Conservation (phyloP, 176 grass and related monocot genomes). For the barley (Hordeum vulgare) region DNA sequence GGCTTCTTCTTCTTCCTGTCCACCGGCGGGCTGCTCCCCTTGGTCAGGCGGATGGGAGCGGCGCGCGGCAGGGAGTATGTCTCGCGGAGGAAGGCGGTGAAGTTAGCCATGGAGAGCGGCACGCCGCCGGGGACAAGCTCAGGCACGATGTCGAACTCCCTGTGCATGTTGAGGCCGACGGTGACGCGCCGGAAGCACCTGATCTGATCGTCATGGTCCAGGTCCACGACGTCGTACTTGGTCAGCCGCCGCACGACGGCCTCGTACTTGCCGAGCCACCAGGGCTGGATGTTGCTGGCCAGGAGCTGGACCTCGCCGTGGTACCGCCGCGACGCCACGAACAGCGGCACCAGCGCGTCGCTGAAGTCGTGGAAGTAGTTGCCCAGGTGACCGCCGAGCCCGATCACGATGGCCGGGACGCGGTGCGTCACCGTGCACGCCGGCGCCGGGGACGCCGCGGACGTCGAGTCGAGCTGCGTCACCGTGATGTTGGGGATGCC, state of each 20-base stretch:
- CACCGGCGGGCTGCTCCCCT: background rate
- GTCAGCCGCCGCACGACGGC: slow-evolving; percentile 40
- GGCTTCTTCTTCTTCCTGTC: slow-evolving; percentile 7
- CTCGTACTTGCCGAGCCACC: slow-evolving; percentile 82
- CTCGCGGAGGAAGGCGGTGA: slow-evolving; percentile 46
- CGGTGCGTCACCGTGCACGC: slow-evolving; percentile 42
- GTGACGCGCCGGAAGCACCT: slow-evolving; percentile 50
- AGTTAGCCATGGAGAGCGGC: slow-evolving; percentile 57
- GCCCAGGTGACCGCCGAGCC: slow-evolving; percentile 56
- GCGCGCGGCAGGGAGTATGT: slow-evolving; percentile 43
- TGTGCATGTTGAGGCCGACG: slow-evolving; percentile 51
- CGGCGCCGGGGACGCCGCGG: background rate
- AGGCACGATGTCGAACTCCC: slow-evolving; percentile 53
- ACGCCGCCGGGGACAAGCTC: slow-evolving; percentile 14
- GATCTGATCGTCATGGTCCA: slow-evolving; percentile 34
- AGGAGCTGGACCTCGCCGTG: slow-evolving; percentile 53
- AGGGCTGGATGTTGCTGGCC: slow-evolving; percentile 39
- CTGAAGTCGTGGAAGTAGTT: slow-evolving; percentile 92
- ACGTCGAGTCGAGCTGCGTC: slow-evolving; percentile 23
- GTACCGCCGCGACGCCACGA: slow-evolving; percentile 48
- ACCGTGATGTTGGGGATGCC: slow-evolving; percentile 38
- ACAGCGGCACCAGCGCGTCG: slow-evolving; percentile 74
- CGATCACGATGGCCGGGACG: slow-evolving; percentile 49
- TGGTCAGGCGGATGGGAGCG: background rate
- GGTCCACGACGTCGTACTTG: slow-evolving; percentile 44